Percentiles rank a stretch among this genome's conserved stretches.
Evolutionary conservation across 768 basidiomycete species (phyloP).

Genomic region (Suillus occidentalis): DNA sequence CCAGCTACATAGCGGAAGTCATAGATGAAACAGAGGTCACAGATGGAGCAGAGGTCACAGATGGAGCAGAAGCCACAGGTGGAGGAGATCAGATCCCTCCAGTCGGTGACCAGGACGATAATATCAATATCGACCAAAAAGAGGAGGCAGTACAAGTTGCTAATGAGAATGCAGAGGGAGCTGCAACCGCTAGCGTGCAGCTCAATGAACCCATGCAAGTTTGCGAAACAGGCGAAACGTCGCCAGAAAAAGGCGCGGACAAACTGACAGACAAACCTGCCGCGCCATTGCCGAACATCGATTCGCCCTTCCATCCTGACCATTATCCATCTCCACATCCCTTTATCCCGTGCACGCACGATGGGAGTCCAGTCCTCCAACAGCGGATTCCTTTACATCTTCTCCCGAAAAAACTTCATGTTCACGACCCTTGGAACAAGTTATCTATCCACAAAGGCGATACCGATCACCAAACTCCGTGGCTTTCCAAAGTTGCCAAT

Average conservation of each 20-base stretch:
- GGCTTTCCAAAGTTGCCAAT: slow-evolving; percentile 23
- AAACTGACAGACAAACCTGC: background rate
- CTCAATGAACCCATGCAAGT: background rate
- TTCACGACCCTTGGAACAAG: slow-evolving; percentile 44
- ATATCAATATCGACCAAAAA: background rate
- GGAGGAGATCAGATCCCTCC: background rate
- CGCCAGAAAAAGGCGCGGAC: background rate
- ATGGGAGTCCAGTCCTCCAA: slow-evolving; percentile 28
- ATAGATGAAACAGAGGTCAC: background rate
- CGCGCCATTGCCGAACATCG: background rate
- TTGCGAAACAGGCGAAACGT: background rate
- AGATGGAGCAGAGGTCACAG: background rate
- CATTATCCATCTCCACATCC: slow-evolving; percentile 45
- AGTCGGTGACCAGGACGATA: background rate
- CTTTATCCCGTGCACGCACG: slow-evolving; percentile 34
- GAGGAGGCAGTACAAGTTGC: background rate
- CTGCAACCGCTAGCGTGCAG: background rate
- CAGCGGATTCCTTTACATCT: slow-evolving; percentile 34
- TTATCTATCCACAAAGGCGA: slow-evolving; percentile 20
- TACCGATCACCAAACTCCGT: slow-evolving; percentile 14
- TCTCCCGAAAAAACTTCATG: slow-evolving; percentile 40
- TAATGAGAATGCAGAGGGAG: background rate
- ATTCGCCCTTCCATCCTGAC: slow-evolving; percentile 30
- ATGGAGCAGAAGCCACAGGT: background rate
- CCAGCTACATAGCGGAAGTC: background rate